Percentiles rank a stretch among this genome's conserved stretches.
phyloP scores from a whole-genome alignment of 2,329 filamentous ascomycete species.

The Fusarium circinatum region DNA sequence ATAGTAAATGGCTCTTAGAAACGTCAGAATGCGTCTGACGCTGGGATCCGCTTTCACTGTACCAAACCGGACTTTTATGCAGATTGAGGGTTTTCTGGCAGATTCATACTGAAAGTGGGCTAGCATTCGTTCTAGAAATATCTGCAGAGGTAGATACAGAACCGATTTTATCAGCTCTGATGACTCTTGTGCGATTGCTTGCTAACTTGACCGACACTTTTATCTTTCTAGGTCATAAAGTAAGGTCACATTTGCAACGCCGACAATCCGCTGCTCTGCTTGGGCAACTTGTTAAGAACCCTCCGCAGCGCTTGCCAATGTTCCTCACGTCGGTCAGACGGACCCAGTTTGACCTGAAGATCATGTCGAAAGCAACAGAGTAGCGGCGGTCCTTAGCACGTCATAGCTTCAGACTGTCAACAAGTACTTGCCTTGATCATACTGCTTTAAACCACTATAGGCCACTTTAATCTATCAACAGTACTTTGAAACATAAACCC shows the following conservation, averaged over 20 bases:
- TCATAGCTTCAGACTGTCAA: too few species aligned
- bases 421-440: too few species aligned
- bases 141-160: background rate
- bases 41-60: background rate
- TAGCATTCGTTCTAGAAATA: fast-evolving
- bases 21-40: background rate
- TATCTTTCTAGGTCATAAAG: fast-evolving
- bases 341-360: background rate
- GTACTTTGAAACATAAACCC: background rate
- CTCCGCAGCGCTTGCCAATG: too few species aligned
- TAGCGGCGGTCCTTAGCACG: too few species aligned
- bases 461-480: background rate
- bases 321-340: too few species aligned
- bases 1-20: too few species aligned
- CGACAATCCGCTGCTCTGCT: fast-evolving
- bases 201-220: background rate
- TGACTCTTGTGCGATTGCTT: background rate
- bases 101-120: too few species aligned
- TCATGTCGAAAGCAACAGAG: background rate
- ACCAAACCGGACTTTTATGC: background rate
- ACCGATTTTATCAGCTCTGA: background rate
- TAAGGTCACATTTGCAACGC: too few species aligned
- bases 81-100: background rate
- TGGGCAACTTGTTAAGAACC: too few species aligned
- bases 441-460: fast-evolving